phyloP scores from a whole-genome alignment of 2,329 filamentous ascomycete genomes.

The Hirsutella minnesotensis region DNA sequence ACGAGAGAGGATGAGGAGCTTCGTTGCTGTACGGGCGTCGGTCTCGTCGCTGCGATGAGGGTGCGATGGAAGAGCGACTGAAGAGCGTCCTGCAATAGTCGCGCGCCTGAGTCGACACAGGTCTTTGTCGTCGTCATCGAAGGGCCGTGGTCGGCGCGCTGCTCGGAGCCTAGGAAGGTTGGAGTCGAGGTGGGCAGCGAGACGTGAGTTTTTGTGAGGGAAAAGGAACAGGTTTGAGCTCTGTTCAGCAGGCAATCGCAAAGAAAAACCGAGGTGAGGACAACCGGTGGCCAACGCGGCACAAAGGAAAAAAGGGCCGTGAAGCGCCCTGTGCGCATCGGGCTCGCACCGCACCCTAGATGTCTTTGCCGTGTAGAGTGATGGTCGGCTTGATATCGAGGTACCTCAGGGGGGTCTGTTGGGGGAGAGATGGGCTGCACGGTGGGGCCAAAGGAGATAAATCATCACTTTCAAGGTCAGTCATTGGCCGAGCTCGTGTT shows the following conservation, averaged over 20 bases:
- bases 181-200: no score
- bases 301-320: conserved; percentile 1
- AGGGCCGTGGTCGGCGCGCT: no score
- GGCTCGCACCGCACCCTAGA: not conserved
- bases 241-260: not conserved
- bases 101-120: no score
- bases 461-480: conserved; percentile 11
- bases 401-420: conserved; percentile 26
- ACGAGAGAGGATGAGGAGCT: not conserved
- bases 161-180: no score
- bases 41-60: no score
- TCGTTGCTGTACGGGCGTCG: not conserved
- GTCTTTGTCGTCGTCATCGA: no score
- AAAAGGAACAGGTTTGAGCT: not conserved
- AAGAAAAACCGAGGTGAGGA: not conserved
- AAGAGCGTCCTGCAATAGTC: no score
- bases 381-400: conserved; percentile 17
- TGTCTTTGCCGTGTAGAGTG: conserved; percentile 6
- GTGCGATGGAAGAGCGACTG: no score
- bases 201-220: not conserved
- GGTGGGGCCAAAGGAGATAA: conserved; percentile 25
- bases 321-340: conserved; percentile 1
- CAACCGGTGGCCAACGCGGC: not conserved
- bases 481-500: conserved; percentile 25
- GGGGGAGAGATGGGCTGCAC: conserved; percentile 19